Evolutionary conservation across 2,329 filamentous ascomycete species (phyloP).

Genomic region (Aphanocladium album): DNA sequence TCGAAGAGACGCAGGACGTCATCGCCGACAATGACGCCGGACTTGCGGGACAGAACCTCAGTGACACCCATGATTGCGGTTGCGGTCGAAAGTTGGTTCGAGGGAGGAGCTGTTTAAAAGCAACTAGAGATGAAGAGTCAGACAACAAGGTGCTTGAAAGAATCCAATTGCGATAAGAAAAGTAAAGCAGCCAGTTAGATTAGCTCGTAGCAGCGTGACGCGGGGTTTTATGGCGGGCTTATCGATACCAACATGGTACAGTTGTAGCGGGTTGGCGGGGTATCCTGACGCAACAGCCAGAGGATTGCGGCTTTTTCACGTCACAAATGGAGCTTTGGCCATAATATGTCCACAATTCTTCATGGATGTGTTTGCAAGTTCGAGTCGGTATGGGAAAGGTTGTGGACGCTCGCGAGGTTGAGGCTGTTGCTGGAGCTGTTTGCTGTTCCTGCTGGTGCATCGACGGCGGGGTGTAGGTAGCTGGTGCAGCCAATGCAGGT

Average conservation of each 20-base stretch:
- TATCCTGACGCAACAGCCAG: not conserved
- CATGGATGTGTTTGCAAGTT: not conserved
- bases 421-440: no score
- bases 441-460: not conserved
- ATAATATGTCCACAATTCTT: slow-evolving; percentile 1
- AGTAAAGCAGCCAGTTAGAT: slow-evolving; percentile 1
- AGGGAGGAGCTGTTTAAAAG: not conserved
- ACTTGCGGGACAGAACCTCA: slow-evolving; percentile 45
- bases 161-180: slow-evolving; percentile 9
- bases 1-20: slow-evolving; percentile 68
- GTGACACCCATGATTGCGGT: slow-evolving; percentile 33
- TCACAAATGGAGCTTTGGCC: slow-evolving; percentile 2
- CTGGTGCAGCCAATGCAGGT: not conserved
- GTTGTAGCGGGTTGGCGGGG: not conserved
- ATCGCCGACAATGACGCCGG: slow-evolving; percentile 50
- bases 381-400: not conserved
- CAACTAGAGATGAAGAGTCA: slow-evolving; percentile 4
- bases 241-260: slow-evolving; percentile 10
- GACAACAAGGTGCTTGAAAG: slow-evolving; percentile 5
- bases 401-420: not conserved
- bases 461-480: not conserved
- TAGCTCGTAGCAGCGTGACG: not conserved
- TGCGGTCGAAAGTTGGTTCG: slow-evolving; percentile 12
- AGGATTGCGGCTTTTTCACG: slow-evolving; percentile 6
- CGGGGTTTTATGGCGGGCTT: slow-evolving; percentile 11